Conservation (phyloP, 2,329 filamentous ascomycete genomes). For the Aspergillus sp. region DNA sequence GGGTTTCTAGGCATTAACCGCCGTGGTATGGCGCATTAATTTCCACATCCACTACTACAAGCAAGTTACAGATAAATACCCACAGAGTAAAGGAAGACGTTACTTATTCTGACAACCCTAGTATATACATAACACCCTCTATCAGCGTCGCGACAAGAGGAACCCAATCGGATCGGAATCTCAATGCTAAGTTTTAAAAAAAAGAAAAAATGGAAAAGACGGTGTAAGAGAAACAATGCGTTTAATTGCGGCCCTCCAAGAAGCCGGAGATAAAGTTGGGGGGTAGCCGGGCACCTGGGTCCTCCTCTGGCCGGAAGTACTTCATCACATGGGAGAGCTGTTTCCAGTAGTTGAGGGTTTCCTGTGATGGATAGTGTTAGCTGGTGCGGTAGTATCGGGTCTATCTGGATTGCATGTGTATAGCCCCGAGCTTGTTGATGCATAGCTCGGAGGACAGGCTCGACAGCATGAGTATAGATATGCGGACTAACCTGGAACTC, state of each 20-base stretch:
- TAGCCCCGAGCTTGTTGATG: not conserved
- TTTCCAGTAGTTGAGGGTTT: slow-evolving; percentile 99
- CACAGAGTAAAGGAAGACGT: slow-evolving; percentile 14
- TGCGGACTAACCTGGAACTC: slow-evolving; percentile 77
- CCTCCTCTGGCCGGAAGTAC: slow-evolving; percentile 90
- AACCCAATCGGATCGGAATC: slow-evolving; percentile 13
- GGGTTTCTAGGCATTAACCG: not conserved
- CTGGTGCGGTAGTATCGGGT: not conserved
- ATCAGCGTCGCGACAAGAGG: slow-evolving; percentile 18
- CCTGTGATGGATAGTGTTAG: slow-evolving; percentile 52
- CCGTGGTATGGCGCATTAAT: not conserved
- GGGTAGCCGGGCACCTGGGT: slow-evolving; percentile 72
- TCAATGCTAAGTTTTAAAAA: slow-evolving; percentile 21
- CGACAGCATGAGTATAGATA: not conserved
- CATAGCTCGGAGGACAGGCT: not conserved
- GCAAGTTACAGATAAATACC: not conserved
- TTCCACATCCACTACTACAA: not conserved
- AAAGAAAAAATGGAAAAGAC: slow-evolving; percentile 13
- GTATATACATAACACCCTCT: slow-evolving; percentile 39
- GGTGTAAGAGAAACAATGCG: slow-evolving; percentile 19
- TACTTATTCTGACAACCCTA: slow-evolving; percentile 29
- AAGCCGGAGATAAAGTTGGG: slow-evolving; percentile 92
- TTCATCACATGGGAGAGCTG: slow-evolving; percentile 94
- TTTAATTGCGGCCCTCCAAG: slow-evolving; percentile 72
- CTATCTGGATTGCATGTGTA: not conserved